phyloP scores from a whole-genome alignment of 441 rosid species.

The Theobroma grandiflorum region DNA sequence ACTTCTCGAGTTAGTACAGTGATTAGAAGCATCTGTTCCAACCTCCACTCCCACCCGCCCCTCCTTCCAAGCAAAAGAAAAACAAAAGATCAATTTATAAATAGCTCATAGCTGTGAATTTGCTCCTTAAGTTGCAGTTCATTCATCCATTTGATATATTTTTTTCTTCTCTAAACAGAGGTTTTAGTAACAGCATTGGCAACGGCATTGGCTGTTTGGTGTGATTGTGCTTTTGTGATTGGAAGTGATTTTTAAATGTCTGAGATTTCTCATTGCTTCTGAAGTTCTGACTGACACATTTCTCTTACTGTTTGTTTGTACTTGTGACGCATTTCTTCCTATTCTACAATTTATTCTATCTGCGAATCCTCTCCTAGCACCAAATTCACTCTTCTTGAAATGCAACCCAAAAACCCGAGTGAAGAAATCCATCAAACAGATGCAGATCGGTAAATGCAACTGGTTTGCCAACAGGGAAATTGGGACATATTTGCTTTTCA shows the following conservation, averaged over 20 bases:
- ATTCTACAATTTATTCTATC: neutral
- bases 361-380: neutral
- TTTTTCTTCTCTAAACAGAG: slow-evolving; percentile 7
- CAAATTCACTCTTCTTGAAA: neutral
- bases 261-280: neutral
- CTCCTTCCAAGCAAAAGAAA: slow-evolving; percentile 20
- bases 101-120: slow-evolving; percentile 44
- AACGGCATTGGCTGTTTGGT: slow-evolving; percentile 25
- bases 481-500: neutral
- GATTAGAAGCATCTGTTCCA: slow-evolving; percentile 40
- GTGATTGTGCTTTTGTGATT: slow-evolving; percentile 35
- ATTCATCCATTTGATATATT: slow-evolving; percentile 15
- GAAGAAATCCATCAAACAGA: neutral
- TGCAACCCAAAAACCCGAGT: neutral
- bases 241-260: slow-evolving; percentile 29
- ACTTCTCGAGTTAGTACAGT: slow-evolving; percentile 50
- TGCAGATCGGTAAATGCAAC: neutral
- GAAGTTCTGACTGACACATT: neutral
- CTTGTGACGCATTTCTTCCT: neutral
- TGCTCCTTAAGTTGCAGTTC: slow-evolving; percentile 31
- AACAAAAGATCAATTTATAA: slow-evolving; percentile 42
- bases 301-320: neutral
- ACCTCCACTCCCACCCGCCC: slow-evolving; percentile 1
- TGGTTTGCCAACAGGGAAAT: neutral
- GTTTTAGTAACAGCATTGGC: slow-evolving; percentile 25